A percentile compares a stretch with the other conserved stretches of the same genome.
These are phyloP conservation scores for Termitomyces titanicus DNA, from an alignment of 768 basidiomycete species.

Conservation along the genomic window DNA sequence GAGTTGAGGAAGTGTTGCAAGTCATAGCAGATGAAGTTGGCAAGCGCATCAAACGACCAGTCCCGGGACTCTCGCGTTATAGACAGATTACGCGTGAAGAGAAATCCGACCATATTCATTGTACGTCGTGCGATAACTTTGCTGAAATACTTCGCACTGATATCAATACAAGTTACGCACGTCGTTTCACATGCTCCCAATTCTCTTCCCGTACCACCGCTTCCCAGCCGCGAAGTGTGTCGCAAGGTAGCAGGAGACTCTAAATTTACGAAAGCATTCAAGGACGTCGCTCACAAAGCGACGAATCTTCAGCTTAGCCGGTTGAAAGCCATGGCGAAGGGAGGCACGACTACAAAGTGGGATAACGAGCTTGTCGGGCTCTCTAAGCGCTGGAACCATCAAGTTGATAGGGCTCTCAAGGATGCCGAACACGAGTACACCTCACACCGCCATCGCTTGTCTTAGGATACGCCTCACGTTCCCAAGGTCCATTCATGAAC, in stretches of 20 bases:
- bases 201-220: slow-evolving; percentile 5
- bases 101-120: neutral
- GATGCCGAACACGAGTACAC: neutral
- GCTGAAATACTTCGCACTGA: neutral
- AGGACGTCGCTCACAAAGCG: neutral
- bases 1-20: neutral
- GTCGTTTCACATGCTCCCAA: neutral
- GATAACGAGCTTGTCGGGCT: neutral
- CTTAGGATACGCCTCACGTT: neutral
- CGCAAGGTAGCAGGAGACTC: neutral
- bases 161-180: neutral
- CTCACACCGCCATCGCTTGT: neutral
- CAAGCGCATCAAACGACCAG: neutral
- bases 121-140: neutral
- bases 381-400: slow-evolving; percentile 2
- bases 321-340: slow-evolving; percentile 1
- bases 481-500: neutral
- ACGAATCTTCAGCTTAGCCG: neutral
- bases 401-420: slow-evolving; percentile 2
- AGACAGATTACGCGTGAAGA: neutral
- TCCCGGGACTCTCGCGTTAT: neutral
- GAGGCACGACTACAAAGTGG: neutral
- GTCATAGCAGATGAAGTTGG: neutral
- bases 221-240: slow-evolving; percentile 2
- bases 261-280: neutral